These are phyloP conservation scores for Funneliformis mosseae DNA, from an alignment of 192 early-diverging fungal species.

Conservation along the genomic window DNA sequence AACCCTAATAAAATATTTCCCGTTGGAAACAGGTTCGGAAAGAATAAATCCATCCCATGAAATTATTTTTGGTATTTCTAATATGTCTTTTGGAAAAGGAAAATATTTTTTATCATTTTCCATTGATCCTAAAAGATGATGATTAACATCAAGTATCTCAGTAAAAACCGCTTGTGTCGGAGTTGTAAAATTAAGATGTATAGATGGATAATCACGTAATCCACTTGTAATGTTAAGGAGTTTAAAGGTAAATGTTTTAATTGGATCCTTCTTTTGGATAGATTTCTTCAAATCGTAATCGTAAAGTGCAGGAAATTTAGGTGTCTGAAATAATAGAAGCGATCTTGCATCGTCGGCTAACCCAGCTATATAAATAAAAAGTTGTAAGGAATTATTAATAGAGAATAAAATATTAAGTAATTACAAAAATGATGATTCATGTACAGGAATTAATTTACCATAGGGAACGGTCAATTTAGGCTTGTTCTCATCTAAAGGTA, in stretches of 20 bases:
- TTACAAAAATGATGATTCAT: background rate
- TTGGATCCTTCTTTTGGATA: background rate
- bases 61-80: background rate
- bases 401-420: background rate
- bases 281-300: background rate
- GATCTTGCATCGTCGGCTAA: background rate
- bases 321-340: background rate
- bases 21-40: background rate
- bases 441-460: background rate
- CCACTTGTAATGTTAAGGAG: background rate
- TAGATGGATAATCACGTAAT: background rate
- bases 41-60: background rate
- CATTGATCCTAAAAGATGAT: background rate
- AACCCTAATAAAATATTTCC: conserved; percentile 35
- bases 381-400: background rate
- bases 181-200: background rate
- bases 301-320: background rate
- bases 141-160: background rate
- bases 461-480: conserved; percentile 2
- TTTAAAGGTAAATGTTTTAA: background rate
- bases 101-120: background rate
- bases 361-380: background rate
- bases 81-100: background rate
- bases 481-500: conserved; percentile 22
- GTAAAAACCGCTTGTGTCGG: background rate